Conservation (phyloP, 1,139 yeast species). For the Suhomyces panamericanus region DNA sequence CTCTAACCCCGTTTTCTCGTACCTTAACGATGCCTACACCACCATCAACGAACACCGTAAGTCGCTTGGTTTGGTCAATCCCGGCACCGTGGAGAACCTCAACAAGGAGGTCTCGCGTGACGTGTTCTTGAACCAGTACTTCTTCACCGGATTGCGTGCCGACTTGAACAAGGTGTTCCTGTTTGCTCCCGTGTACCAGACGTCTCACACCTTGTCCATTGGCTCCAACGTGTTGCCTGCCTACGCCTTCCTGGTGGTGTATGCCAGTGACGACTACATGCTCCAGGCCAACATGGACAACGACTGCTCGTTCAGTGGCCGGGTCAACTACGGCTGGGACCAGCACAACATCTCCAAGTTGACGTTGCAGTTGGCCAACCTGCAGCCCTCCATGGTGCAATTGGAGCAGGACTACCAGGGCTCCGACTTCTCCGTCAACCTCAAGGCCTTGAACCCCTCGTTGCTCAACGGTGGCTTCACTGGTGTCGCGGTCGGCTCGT, state of each 20-base stretch:
- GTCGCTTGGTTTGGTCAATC: conserved; percentile 80
- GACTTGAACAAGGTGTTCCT: conserved; percentile 91
- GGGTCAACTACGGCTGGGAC: conserved; percentile 92
- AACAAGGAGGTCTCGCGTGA: conserved; percentile 92
- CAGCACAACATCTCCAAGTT: conserved; percentile 76
- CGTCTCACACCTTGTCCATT: conserved; percentile 88
- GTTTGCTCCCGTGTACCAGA: conserved; percentile 94
- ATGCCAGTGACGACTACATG: conserved; percentile 82
- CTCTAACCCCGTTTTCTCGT: conserved; percentile 81
- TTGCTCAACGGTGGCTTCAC: conserved; percentile 71
- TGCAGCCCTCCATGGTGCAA: conserved; percentile 94
- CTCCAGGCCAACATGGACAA: conserved; percentile 91
- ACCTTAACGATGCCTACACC: conserved; percentile 73
- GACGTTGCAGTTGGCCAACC: conserved; percentile 83
- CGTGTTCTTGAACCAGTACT: conserved; percentile 85
- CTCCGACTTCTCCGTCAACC: conserved; percentile 79
- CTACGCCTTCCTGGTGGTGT: conserved; percentile 88
- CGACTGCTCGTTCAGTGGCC: conserved; percentile 82
- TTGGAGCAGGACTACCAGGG: conserved; percentile 96
- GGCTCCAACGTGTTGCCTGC: conserved; percentile 89
- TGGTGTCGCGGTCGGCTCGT: conserved; percentile 90
- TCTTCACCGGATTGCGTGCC: conserved; percentile 95
- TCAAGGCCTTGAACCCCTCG: conserved; percentile 90
- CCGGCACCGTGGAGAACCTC: conserved; percentile 93
- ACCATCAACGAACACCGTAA: conserved; percentile 76